Conservation (phyloP, 2,329 filamentous ascomycete species). For the Nemania serpens region DNA sequence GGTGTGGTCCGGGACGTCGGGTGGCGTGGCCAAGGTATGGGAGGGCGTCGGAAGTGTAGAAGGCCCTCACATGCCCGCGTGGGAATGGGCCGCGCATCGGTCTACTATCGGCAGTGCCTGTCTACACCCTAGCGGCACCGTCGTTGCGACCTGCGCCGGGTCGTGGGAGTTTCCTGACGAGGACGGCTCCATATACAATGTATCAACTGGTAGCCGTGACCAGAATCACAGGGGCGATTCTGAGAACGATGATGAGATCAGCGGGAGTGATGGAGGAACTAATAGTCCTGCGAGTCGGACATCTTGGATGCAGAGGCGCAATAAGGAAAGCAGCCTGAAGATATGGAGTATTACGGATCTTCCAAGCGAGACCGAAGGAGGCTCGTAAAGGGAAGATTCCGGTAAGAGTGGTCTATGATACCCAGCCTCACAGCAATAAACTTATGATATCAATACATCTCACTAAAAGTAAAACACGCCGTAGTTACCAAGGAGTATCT, state of each 20-base stretch:
- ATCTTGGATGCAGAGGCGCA: conserved; percentile 37
- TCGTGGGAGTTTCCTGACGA: conserved; percentile 50
- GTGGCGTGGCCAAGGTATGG: conserved; percentile 62
- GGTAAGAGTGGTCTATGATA: conserved; percentile 23
- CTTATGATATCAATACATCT: neutral
- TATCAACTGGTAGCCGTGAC: neutral
- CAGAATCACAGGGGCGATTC: neutral
- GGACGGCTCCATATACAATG: conserved; percentile 13
- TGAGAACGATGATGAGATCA: conserved; percentile 3
- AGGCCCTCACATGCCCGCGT: conserved; percentile 51
- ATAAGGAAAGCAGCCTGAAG: conserved; percentile 51
- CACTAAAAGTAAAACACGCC: no score
- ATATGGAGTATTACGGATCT: conserved; percentile 47
- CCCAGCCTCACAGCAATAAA: conserved; percentile 16
- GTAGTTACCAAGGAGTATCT: neutral
- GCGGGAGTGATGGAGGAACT: conserved; percentile 19
- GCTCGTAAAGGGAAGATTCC: neutral
- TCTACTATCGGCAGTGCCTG: conserved; percentile 55
- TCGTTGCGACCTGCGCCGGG: conserved; percentile 61
- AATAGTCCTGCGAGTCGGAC: conserved; percentile 5
- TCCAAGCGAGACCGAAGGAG: conserved; percentile 10
- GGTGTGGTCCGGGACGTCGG: conserved; percentile 63
- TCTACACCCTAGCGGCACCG: conserved; percentile 60
- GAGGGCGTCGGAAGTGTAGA: conserved; percentile 56
- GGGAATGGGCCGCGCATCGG: conserved; percentile 52